Conservation (phyloP, 1,284 basidiomycete species). For the Microbotryum lychnidis-dioicae region DNA sequence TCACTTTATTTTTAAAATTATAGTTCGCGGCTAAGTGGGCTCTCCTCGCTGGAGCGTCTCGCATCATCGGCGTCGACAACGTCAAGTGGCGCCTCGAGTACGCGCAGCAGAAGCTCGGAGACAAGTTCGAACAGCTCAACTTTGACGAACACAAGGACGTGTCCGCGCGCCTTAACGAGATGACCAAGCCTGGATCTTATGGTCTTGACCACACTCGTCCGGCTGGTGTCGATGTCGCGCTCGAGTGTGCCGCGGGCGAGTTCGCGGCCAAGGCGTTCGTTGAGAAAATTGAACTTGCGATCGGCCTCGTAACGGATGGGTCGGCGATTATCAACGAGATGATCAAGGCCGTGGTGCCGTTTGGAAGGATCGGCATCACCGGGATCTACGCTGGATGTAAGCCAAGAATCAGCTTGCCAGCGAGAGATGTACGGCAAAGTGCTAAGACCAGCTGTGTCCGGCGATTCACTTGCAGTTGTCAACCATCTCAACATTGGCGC, state of each 20-base stretch:
- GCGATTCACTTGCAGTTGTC: slow-evolving; percentile 39
- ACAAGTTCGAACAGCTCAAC: slow-evolving; percentile 56
- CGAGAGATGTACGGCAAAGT: too few relatives aligned
- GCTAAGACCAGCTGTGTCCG: too few relatives aligned
- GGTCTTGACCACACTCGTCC: slow-evolving; percentile 18
- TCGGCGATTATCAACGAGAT: slow-evolving; percentile 62
- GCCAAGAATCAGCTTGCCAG: too few relatives aligned
- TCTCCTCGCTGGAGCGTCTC: slow-evolving; percentile 58
- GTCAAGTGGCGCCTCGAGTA: slow-evolving; percentile 56
- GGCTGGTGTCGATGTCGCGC: slow-evolving; percentile 54
- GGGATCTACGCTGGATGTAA: slow-evolving; percentile 45
- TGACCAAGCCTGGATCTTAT: slow-evolving; percentile 41
- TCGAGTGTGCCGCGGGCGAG: slow-evolving; percentile 46
- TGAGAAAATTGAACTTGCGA: slow-evolving; percentile 60
- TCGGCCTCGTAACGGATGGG: slow-evolving; percentile 68
- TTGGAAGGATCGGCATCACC: slow-evolving; percentile 15
- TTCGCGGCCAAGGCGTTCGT: slow-evolving; percentile 34
- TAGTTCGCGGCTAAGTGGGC: slow-evolving; percentile 45
- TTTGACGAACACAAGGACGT: slow-evolving; percentile 55
- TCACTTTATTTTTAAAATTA: too few relatives aligned
- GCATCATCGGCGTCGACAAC: slow-evolving; percentile 63
- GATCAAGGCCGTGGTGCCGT: slow-evolving; percentile 39
- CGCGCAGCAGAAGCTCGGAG: slow-evolving; percentile 47
- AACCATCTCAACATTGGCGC: slow-evolving; percentile 58
- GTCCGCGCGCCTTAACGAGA: slow-evolving; percentile 42